Evolutionary conservation across 257 asterid species (phyloP), one percentile per base, ranked within the genome.

Genomic region (Salvia hispanica): DNA sequence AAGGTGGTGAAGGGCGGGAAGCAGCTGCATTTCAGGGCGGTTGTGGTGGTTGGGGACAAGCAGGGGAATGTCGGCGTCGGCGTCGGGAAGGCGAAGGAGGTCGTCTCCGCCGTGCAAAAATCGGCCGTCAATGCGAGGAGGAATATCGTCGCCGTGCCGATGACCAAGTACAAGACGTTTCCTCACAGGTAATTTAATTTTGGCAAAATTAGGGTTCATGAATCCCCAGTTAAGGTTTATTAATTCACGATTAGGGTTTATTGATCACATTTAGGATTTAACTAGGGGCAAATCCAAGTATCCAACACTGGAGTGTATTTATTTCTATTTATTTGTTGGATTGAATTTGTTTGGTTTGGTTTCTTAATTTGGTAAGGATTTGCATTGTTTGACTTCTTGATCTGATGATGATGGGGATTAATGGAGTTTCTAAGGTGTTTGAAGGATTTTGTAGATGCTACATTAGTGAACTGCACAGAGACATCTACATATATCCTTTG

Each of bases 1-100:
- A 92, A 92, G 79, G 98, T 93, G 18, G 98, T 93, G 2, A 93
- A 93, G 70, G 98, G 98, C n/a, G 98, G 98, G 42, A 90, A 90
- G 58, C 97, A 93, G 78, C 70, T 88, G 81, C 90, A 88, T 74
- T 93, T 93, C 6, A 81, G 98, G 43, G 98, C 92, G 2, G 76
- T 93, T 42, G 95, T 90, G 13, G 94, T 93, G 45, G 96, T 93
- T 4, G 97, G 97, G 1, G 96, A 93, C 53, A 93, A 88, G 51
- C 87, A 85, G 80, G 98, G 98, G 4, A 85, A 85, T 14, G 96
- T 93, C 0, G 98, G 98, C 6, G 96, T 93, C 15, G 98, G 98
- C 7, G 97, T 93, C 5, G 98, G 97, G 0, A 93, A 93, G 75
- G 98, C 98, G 2, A 93, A 88, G 73, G 97, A 93, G 66, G 92